Evolutionary conservation across 2,329 filamentous ascomycete species (phyloP).

Genomic region (Mycosphaerella arachidis): DNA sequence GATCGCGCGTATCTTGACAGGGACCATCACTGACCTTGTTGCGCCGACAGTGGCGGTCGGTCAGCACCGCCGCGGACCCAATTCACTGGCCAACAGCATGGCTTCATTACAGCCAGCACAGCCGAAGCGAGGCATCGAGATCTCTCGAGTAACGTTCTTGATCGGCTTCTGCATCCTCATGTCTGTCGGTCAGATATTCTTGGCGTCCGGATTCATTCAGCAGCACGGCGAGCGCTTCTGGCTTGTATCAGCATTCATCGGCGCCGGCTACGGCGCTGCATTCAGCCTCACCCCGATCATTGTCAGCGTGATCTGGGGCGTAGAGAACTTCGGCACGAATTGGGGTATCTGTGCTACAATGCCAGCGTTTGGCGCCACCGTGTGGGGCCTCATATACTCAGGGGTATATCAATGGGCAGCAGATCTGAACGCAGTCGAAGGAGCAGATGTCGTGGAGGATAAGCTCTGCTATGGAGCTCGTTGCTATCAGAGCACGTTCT

Average conservation of each 20-base stretch:
- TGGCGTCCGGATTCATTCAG: slow-evolving; percentile 72
- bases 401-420: slow-evolving; percentile 69
- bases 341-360: slow-evolving; percentile 94
- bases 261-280: slow-evolving; percentile 86
- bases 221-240: slow-evolving; percentile 75
- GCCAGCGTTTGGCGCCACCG: slow-evolving; percentile 77
- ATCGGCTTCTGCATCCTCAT: slow-evolving; percentile 69
- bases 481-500: slow-evolving; percentile 80
- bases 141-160: slow-evolving; percentile 78
- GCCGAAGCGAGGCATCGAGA: slow-evolving; percentile 41
- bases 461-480: slow-evolving; percentile 72
- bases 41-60: slow-evolving; percentile 54
- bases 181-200: slow-evolving; percentile 67
- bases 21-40: slow-evolving; percentile 80
- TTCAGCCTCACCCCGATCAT: slow-evolving; percentile 89
- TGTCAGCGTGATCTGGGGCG: slow-evolving; percentile 91
- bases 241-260: slow-evolving; percentile 76
- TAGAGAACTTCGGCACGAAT: slow-evolving; percentile 97
- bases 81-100: slow-evolving; percentile 40
- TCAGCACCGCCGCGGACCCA: slow-evolving; percentile 51
- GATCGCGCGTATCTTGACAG: slow-evolving; percentile 81
- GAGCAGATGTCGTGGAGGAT: slow-evolving; percentile 35
- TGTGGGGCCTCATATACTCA: slow-evolving; percentile 90
- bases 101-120: slow-evolving; percentile 29
- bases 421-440: slow-evolving; percentile 35